These are phyloP conservation scores for Sclerotinia nivalis DNA, from an alignment of 2,329 filamentous ascomycete species.

Conservation along the genomic window DNA sequence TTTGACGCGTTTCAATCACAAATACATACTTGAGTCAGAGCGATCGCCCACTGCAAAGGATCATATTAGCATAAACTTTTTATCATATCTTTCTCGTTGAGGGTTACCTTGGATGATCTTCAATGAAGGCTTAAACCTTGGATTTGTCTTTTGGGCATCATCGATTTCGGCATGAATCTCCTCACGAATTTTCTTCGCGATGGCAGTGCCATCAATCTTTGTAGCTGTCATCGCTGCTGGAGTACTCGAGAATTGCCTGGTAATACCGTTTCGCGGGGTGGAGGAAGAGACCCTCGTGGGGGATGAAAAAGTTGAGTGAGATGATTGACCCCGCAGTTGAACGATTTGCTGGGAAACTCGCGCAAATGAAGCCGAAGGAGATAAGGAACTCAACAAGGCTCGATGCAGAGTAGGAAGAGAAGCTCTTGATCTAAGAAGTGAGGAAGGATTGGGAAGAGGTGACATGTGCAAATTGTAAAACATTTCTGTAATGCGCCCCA, in stretches of 20 bases:
- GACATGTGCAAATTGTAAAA: conserved; percentile 11
- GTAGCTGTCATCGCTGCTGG: conserved; percentile 73
- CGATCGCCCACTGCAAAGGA: conserved; percentile 74
- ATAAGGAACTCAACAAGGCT: conserved; percentile 13
- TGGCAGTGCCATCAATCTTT: conserved; percentile 94
- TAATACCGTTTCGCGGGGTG: conserved; percentile 20
- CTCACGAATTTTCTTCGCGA: conserved; percentile 89
- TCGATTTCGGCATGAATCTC: conserved; percentile 77
- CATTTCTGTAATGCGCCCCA: conserved; percentile 16
- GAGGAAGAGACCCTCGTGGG: conserved; percentile 28
- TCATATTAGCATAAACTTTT: conserved; percentile 28
- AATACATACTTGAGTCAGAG: conserved; percentile 80
- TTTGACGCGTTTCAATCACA: background rate
- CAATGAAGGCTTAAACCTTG: conserved; percentile 83
- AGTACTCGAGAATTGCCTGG: conserved; percentile 51
- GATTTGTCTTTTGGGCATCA: conserved; percentile 77
- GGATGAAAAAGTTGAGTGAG: conserved; percentile 27
- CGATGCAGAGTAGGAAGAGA: conserved; percentile 25
- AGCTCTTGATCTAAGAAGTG: conserved; percentile 11
- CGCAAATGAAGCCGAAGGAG: conserved; percentile 26
- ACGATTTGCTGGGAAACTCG: conserved; percentile 22
- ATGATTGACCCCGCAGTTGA: conserved; percentile 36
- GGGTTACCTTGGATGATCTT: conserved; percentile 87
- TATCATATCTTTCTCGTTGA: background rate
- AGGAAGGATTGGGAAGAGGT: background rate